Conservation (phyloP, 768 basidiomycete species). For the Lentinula lateritia region DNA sequence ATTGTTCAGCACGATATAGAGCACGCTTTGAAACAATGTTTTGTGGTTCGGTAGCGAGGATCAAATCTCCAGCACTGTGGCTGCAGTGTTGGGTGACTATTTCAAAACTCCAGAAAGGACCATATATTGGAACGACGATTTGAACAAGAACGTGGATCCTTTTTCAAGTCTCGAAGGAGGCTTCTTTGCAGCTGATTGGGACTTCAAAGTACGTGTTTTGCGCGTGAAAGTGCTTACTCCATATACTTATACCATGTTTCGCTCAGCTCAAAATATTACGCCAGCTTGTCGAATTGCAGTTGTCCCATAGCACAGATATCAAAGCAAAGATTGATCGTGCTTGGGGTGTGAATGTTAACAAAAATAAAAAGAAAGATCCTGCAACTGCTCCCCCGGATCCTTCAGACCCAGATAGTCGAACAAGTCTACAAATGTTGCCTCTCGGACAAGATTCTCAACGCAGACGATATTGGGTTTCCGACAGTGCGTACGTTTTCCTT, state of each 20-base stretch:
- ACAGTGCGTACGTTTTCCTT: conserved; percentile 69
- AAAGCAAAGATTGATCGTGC: conserved; percentile 75
- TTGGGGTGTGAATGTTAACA: conserved; percentile 80
- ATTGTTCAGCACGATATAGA: conserved; percentile 24
- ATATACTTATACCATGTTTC: conserved; percentile 11
- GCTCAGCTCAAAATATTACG: conserved; percentile 75
- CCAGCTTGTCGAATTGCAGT: conserved; percentile 80
- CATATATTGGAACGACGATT: conserved; percentile 74
- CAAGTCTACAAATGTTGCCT: conserved; percentile 59
- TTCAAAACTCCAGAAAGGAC: conserved; percentile 71
- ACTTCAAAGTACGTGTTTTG: conserved; percentile 60
- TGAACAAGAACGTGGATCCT: conserved; percentile 66
- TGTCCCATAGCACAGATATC: conserved; percentile 62
- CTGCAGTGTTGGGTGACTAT: conserved; percentile 62
- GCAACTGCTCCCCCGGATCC: conserved; percentile 49
- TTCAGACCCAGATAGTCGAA: conserved; percentile 60
- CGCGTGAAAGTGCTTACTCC: conserved; percentile 14
- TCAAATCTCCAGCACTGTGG: conserved; percentile 75
- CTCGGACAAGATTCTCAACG: conserved; percentile 72
- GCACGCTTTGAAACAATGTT: conserved; percentile 18
- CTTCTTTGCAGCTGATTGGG: conserved; percentile 79
- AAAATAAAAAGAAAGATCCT: conserved; percentile 77
- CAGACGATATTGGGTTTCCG: conserved; percentile 81
- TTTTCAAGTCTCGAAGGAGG: conserved; percentile 61
- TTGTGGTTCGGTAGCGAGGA: conserved; percentile 52